These are phyloP conservation scores for Fonsecaea nubica DNA, from an alignment of 2,329 filamentous ascomycete species.

Conservation along the genomic window DNA sequence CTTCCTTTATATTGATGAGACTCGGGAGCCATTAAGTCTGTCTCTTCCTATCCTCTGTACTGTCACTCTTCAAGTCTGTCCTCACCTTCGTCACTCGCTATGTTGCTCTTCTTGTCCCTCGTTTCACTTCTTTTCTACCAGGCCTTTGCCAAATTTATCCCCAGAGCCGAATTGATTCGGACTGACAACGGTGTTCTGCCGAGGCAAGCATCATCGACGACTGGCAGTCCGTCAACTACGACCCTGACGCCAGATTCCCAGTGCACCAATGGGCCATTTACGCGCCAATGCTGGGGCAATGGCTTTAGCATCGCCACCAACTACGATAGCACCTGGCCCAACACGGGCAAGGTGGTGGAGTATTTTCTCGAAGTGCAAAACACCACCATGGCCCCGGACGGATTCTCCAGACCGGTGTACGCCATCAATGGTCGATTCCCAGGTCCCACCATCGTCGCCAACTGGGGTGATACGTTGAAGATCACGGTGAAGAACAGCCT, in stretches of 20 bases:
- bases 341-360: constrained; percentile 38
- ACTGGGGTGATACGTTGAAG: constrained; percentile 65
- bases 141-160: constrained; percentile 28
- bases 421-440: constrained; percentile 69
- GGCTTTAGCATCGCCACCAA: constrained; percentile 41
- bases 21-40: neutral
- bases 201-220: constrained; percentile 25
- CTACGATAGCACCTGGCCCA: constrained; percentile 40
- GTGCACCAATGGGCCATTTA: constrained; percentile 38
- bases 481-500: constrained; percentile 63
- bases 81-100: constrained; percentile 20
- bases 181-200: constrained; percentile 26
- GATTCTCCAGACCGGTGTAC: constrained; percentile 48
- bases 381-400: constrained; percentile 54
- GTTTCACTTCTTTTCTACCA: constrained; percentile 27
- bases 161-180: constrained; percentile 31
- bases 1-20: constrained; percentile 14
- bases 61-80: constrained; percentile 1
- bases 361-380: constrained; percentile 40
- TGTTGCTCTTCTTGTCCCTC: constrained; percentile 33
- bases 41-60: constrained; percentile 4
- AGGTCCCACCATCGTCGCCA: constrained; percentile 69
- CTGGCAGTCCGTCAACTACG: constrained; percentile 22
- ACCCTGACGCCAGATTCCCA: constrained; percentile 27
- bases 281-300: constrained; percentile 40